Conservation (phyloP, 2,329 filamentous ascomycete species). For the Akanthomyces uredinophilus region DNA sequence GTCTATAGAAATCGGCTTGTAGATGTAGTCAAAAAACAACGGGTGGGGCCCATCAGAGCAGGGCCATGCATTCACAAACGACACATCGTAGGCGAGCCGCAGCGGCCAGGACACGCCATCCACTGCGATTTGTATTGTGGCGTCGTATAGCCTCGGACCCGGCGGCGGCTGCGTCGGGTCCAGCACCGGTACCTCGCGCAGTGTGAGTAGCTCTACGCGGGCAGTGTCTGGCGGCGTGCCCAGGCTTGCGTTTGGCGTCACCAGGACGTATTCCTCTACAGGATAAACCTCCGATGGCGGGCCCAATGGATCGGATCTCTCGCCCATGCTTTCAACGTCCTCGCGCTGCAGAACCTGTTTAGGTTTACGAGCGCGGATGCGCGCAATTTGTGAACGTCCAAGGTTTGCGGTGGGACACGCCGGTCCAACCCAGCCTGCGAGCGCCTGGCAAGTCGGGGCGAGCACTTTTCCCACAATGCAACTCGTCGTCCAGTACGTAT, state of each 20-base stretch:
- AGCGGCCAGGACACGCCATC: conserved; percentile 60
- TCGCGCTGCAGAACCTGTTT: conserved; percentile 51
- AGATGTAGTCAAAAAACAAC: conserved; percentile 67
- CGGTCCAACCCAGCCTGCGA: conserved; percentile 71
- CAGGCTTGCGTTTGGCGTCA: conserved; percentile 52
- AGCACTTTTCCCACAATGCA: conserved; percentile 73
- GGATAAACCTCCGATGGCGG: conserved; percentile 58
- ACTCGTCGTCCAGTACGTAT: conserved; percentile 70
- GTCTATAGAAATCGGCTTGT: conserved; percentile 55
- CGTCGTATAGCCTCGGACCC: conserved; percentile 50
- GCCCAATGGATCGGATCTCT: conserved; percentile 64
- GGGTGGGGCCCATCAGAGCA: conserved; percentile 61
- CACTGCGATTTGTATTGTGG: conserved; percentile 59
- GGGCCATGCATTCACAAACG: conserved; percentile 61
- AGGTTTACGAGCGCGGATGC: conserved; percentile 57
- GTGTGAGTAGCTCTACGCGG: conserved; percentile 61
- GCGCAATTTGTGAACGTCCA: conserved; percentile 62
- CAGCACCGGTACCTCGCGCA: conserved; percentile 36
- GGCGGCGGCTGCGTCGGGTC: conserved; percentile 17
- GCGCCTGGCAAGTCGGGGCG: conserved; percentile 63
- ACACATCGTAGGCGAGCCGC: conserved; percentile 57
- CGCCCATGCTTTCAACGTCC: conserved; percentile 61
- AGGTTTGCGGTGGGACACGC: conserved; percentile 64
- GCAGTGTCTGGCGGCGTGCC: conserved; percentile 53
- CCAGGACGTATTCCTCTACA: conserved; percentile 61